Evolutionary conservation across 2,329 filamentous ascomycete species (phyloP), one percentile per base, ranked within the genome.

Genomic region (Aspergillus sp.): DNA sequence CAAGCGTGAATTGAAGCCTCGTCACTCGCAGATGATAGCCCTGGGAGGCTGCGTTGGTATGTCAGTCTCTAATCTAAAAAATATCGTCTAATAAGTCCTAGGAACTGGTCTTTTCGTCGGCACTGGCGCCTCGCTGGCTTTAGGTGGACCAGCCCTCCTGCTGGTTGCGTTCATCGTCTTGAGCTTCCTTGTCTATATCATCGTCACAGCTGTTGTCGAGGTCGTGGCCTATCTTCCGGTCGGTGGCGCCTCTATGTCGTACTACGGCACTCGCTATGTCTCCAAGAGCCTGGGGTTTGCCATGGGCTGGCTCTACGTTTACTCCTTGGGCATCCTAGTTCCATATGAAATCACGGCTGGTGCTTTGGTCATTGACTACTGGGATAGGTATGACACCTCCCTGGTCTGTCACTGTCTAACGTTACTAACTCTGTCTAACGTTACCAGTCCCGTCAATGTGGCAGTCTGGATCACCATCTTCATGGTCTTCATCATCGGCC

Each of bases 301-400:
- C 9, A 73, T 77, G 62, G 76, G 76, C 55, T 87, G 87, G 0
- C 81, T 82, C 12, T 88, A 89, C 66, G 23, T 77, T 77, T 81
- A 80, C 51, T 75, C 75, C 1, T 63, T 75, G 48, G 75, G 77
- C 0, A 80, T 82, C 21, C 68, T 79, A 40, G 75, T 81, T 0
- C 79, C 77, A 44, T 81, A 83, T 56, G 87, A 90, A 71, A 86
- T 89, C 59, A 84, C 84, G 0, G 87, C 86, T 7, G 85, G 86
- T 14, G 82, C 83, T 37, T 80, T 88, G 17, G 78, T 90, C 23
- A 86, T 89, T 58, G 74, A 84, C 59, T 88, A 84, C 68, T 90
- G 86, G 86, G 65, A 73, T 23, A 45, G 21, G 43, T 27, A 15
- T 6, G 35, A n/a, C 35, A 37, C n/a, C 35, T 2, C 12, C 14